phyloP scores from a whole-genome alignment of 2,329 filamentous ascomycete genomes.

The Xylaria sp. region DNA sequence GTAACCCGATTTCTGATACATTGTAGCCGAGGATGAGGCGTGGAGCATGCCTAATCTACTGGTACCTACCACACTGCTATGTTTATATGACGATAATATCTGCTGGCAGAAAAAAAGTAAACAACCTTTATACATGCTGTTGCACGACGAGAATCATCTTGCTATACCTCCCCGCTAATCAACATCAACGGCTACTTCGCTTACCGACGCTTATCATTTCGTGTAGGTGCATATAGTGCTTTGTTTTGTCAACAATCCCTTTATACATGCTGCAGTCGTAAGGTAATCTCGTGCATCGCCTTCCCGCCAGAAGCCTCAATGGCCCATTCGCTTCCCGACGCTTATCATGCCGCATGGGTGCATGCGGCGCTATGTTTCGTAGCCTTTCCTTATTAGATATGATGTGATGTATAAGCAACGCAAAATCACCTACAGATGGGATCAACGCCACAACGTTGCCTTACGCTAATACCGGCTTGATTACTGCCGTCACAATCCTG shows the following conservation, averaged over 20 bases:
- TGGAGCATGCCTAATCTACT: neutral
- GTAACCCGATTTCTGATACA: constrained; percentile 1
- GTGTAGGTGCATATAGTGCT: neutral
- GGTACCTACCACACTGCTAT: neutral
- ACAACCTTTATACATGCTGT: neutral
- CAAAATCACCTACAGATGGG: neutral
- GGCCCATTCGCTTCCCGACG: neutral
- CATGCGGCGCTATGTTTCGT: neutral
- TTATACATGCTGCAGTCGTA: neutral
- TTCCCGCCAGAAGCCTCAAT: neutral
- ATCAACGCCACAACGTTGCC: neutral
- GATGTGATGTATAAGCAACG: neutral
- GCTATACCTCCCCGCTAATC: neutral
- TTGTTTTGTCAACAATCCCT: neutral
- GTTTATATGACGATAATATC: neutral
- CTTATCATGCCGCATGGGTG: neutral
- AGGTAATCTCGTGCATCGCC: neutral
- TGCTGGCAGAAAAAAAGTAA: neutral
- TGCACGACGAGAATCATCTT: neutral
- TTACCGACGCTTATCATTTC: neutral
- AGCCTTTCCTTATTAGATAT: neutral
- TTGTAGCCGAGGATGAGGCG: neutral
- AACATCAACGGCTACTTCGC: neutral
- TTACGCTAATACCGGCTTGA: neutral
- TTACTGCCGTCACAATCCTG: neutral